phyloP scores from a whole-genome alignment of 169 alveolate genomes.

The Babesia sp. region DNA sequence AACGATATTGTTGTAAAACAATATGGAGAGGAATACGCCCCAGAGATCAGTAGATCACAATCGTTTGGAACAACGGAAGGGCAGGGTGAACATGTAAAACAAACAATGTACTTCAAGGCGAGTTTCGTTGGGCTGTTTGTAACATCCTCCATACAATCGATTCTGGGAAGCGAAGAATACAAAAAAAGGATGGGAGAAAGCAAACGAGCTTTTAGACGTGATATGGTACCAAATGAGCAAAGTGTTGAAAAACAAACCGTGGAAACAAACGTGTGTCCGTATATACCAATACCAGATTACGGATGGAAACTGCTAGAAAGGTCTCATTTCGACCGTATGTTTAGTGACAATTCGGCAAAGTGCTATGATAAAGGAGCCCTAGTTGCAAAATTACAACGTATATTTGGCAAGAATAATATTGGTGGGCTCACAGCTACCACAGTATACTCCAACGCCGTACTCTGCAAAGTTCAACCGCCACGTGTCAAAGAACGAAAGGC shows the following conservation, averaged over 20 bases:
- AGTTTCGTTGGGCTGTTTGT: conserved; percentile 53
- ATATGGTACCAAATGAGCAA: neutral
- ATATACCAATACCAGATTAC: conserved; percentile 57
- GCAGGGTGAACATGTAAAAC: conserved; percentile 11
- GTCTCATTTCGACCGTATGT: conserved; percentile 27
- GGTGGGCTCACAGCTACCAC: neutral
- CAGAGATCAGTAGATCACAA: neutral
- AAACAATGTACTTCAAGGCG: conserved; percentile 44
- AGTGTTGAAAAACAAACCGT: neutral
- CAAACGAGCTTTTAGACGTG: conserved; percentile 14
- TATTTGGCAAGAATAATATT: conserved; percentile 8
- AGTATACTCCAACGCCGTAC: conserved; percentile 38
- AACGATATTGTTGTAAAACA: neutral
- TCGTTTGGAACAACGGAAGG: neutral
- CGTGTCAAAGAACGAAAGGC: neutral
- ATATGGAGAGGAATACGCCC: neutral
- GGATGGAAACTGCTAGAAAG: conserved; percentile 58
- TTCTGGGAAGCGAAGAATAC: conserved; percentile 38
- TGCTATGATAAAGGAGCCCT: neutral
- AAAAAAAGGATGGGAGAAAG: conserved; percentile 1
- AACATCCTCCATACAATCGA: conserved; percentile 28
- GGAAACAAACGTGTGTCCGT: neutral
- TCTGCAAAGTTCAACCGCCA: conserved; percentile 59
- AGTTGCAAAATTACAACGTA: neutral
- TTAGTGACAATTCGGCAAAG: neutral